Evolutionary conservation across 169 alveolate genomes (phyloP).

Genomic region (Plasmodium fragile): DNA sequence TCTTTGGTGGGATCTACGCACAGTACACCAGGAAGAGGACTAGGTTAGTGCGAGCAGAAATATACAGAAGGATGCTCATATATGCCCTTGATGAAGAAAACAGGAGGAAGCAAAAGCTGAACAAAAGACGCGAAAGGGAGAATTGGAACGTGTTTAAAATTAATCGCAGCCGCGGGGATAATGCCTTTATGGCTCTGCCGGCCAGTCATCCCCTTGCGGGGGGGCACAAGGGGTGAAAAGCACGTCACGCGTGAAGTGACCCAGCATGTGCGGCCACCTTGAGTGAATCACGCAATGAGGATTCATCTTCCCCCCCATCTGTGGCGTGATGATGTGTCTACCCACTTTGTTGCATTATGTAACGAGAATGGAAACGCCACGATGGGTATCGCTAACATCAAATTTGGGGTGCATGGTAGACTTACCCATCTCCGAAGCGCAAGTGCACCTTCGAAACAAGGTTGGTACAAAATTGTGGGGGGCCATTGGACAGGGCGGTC

Average conservation of each 20-base stretch:
- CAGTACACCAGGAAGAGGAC: slow-evolving; percentile 77
- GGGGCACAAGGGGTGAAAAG: no score
- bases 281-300: background rate
- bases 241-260: background rate
- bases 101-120: slow-evolving; percentile 78
- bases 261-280: background rate
- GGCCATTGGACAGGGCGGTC: background rate
- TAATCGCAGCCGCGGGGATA: slow-evolving; percentile 53
- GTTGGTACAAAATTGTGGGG: background rate
- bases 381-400: background rate
- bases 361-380: background rate
- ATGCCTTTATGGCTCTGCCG: slow-evolving; percentile 75
- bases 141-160: slow-evolving; percentile 77
- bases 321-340: background rate
- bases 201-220: slow-evolving; percentile 40
- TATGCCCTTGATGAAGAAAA: slow-evolving; percentile 83
- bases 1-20: slow-evolving; percentile 82
- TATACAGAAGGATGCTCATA: slow-evolving; percentile 80
- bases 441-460: background rate
- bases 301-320: background rate
- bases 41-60: slow-evolving; percentile 79
- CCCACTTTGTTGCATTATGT: background rate
- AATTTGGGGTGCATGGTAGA: background rate
- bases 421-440: background rate
- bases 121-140: slow-evolving; percentile 75